Evolutionary conservation across 371 early-diverging fungal species (phyloP).

Genomic region (Mortierella sp.): DNA sequence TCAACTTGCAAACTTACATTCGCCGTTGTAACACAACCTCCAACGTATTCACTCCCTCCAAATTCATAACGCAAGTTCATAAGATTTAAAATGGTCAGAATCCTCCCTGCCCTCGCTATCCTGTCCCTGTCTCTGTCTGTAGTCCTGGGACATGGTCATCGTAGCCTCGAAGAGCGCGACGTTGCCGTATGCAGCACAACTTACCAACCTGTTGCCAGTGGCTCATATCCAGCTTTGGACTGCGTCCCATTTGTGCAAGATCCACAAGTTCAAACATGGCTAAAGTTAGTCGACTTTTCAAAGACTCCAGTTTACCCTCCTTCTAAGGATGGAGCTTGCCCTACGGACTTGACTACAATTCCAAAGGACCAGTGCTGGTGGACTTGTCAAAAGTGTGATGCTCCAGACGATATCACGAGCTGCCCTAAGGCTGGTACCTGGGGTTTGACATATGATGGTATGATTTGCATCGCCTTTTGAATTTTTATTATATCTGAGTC

Average conservation of each 20-base stretch:
- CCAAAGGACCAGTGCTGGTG: constrained; percentile 50
- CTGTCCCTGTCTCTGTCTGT: constrained; percentile 28
- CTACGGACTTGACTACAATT: constrained; percentile 26
- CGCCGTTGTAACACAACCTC: too few species aligned
- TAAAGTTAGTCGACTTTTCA: constrained; percentile 44
- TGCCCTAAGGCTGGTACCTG: constrained; percentile 57
- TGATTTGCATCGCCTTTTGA: not conserved
- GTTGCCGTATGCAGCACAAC: constrained; percentile 20
- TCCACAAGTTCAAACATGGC: constrained; percentile 43
- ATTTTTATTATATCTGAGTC: not conserved
- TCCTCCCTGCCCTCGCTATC: constrained; percentile 15
- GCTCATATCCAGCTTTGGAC: constrained; percentile 40
- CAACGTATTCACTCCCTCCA: not conserved
- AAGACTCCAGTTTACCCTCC: constrained; percentile 39
- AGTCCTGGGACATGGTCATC: constrained; percentile 23
- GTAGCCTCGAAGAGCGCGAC: constrained; percentile 25
- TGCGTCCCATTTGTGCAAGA: constrained; percentile 45
- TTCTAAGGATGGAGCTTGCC: constrained; percentile 32
- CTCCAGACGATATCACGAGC: constrained; percentile 33
- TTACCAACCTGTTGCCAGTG: constrained; percentile 30
- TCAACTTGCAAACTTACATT: too few species aligned
- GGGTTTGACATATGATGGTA: constrained; percentile 76
- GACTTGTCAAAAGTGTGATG: constrained; percentile 52
- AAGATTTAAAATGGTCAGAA: constrained; percentile 30
- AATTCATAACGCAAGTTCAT: too few species aligned